Evolutionary conservation across 345 rosid genomes (phyloP).

Genomic region (Acer negundo): DNA sequence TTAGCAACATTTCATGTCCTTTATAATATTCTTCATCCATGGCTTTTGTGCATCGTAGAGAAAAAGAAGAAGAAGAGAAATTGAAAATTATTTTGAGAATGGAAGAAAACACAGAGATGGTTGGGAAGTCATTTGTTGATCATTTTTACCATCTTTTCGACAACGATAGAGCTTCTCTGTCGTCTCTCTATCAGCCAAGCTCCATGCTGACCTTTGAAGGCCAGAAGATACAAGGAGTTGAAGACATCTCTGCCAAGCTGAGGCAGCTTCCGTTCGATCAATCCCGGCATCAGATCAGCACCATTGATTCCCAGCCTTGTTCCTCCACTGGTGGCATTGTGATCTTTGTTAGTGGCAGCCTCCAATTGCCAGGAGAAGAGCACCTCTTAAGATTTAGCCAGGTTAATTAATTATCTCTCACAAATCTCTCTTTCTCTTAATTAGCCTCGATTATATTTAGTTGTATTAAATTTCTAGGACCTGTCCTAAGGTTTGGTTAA

Average conservation of each 20-base stretch:
- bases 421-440: not conserved
- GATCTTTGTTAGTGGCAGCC: constrained; percentile 79
- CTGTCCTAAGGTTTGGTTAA: no score
- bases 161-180: constrained; percentile 49
- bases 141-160: constrained; percentile 81
- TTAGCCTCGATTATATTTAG: not conserved
- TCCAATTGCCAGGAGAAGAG: constrained; percentile 68
- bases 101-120: constrained; percentile 61
- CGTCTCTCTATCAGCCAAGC: constrained; percentile 56
- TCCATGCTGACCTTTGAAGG: constrained; percentile 91
- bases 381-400: constrained; percentile 75
- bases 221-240: constrained; percentile 54
- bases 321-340: constrained; percentile 57
- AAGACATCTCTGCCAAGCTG: constrained; percentile 61
- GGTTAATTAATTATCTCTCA: constrained; percentile 35
- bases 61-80: constrained; percentile 2
- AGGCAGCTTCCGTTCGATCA: constrained; percentile 69
- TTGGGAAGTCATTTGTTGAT: constrained; percentile 76
- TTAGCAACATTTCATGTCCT: constrained; percentile 4
- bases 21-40: constrained; percentile 10
- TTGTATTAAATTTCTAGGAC: no score
- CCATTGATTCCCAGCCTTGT: constrained; percentile 76
- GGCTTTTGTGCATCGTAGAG: not conserved
- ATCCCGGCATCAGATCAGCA: constrained; percentile 65
- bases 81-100: constrained; percentile 23